A percentile compares a stretch with the other conserved stretches of the same genome.
phyloP scores from a whole-genome alignment of 495 filamentous ascomycete species.

The Penicillium simplicissimum region DNA sequence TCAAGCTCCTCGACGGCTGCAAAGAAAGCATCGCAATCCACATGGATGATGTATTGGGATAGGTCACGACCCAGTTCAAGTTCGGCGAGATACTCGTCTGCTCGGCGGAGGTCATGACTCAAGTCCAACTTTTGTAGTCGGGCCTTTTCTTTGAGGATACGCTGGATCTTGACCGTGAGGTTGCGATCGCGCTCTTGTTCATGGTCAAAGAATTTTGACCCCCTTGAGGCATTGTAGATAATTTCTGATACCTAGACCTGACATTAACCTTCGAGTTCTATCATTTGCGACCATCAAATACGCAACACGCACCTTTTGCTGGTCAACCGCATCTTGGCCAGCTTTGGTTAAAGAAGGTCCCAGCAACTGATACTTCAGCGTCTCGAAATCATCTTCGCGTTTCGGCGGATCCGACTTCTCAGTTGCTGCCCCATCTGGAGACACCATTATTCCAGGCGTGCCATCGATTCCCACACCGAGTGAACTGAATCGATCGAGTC shows the following conservation, averaged over 20 bases:
- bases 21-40: conserved; percentile 98
- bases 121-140: conserved; percentile 78
- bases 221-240: conserved; percentile 95
- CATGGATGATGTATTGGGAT: conserved; percentile 81
- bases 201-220: conserved; percentile 94
- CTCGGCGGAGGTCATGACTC: conserved; percentile 65
- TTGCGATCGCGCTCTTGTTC: conserved; percentile 81
- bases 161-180: conserved; percentile 84
- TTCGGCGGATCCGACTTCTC: conserved; percentile 13
- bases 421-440: conserved; percentile 23
- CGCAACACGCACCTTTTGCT: conserved; percentile 63
- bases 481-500: conserved; percentile 12
- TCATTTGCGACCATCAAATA: too few species aligned
- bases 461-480: conserved; percentile 15
- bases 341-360: conserved; percentile 93
- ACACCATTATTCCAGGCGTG: conserved; percentile 27
- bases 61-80: conserved; percentile 79
- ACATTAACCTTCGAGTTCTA: conserved; percentile 1
- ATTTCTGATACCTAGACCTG: conserved; percentile 79
- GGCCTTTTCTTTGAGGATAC: conserved; percentile 72
- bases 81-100: conserved; percentile 79
- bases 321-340: conserved; percentile 91
- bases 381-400: conserved; percentile 43
- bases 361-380: conserved; percentile 71
- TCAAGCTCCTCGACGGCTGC: conserved; percentile 94